These are phyloP conservation scores for Rhododendron simsii DNA, from an alignment of 148 eudicot genomes.

Conservation along the genomic window DNA sequence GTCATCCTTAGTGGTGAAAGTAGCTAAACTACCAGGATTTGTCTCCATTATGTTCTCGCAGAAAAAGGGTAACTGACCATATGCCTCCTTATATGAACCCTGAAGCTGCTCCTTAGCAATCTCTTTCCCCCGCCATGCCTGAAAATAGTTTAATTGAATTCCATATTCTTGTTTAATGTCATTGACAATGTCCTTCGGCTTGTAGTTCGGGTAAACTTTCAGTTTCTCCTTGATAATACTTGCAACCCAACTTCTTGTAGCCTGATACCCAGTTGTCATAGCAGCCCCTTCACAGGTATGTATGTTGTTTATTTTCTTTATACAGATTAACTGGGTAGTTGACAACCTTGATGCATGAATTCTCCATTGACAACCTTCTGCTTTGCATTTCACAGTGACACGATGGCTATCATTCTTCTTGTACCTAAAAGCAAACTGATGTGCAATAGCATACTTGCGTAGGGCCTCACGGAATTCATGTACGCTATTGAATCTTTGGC, in stretches of 20 bases:
- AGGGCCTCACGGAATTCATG: conserved; percentile 83
- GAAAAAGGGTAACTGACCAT: conserved; percentile 66
- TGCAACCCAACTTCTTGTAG: conserved; percentile 96
- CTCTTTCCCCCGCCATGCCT: conserved; percentile 98
- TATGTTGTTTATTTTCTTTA: conserved; percentile 78
- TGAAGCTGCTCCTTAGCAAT: conserved; percentile 95
- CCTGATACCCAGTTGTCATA: conserved; percentile 65
- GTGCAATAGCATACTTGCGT: conserved; percentile 81
- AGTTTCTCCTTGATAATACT: conserved; percentile 86
- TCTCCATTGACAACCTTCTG: conserved; percentile 95
- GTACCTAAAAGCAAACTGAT: conserved; percentile 82
- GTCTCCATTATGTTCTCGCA: conserved; percentile 90
- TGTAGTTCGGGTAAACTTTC: conserved; percentile 70
- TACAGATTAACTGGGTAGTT: conserved; percentile 82
- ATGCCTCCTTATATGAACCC: conserved; percentile 96
- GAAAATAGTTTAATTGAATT: conserved; percentile 79
- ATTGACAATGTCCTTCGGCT: conserved; percentile 90
- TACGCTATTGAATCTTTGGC: conserved; percentile 87
- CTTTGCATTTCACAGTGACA: conserved; percentile 95
- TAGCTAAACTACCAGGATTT: conserved; percentile 94
- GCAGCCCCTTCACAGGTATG: conserved; percentile 89
- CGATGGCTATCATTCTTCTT: conserved; percentile 96
- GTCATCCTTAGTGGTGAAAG: conserved; percentile 87
- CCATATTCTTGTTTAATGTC: conserved; percentile 91
- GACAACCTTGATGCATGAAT: conserved; percentile 93